phyloP scores from a whole-genome alignment of 176 grass and related monocot genomes.

The Oryza glaberrima region DNA sequence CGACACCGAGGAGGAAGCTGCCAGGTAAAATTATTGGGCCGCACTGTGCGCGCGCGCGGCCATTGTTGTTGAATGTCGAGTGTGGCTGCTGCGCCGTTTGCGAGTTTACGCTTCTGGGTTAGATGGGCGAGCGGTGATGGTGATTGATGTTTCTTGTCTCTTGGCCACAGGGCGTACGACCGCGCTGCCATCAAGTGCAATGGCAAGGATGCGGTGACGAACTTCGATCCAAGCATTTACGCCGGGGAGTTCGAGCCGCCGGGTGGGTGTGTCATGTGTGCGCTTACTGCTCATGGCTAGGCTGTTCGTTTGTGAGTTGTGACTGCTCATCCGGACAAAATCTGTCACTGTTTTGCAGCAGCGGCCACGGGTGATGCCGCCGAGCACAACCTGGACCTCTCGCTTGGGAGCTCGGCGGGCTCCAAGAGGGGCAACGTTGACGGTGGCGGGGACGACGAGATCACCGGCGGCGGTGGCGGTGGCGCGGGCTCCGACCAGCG shows the following conservation, averaged over 20 bases:
- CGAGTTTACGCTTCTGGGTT: not conserved
- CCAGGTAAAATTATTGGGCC: constrained; percentile 66
- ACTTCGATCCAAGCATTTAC: constrained; percentile 80
- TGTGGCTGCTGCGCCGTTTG: not conserved
- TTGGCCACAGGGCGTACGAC: constrained; percentile 72
- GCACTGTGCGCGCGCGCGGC: constrained; percentile 11
- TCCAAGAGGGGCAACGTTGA: constrained; percentile 58
- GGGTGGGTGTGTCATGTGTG: constrained; percentile 4
- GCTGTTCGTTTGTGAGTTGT: not conserved
- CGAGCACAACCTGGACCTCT: constrained; percentile 93
- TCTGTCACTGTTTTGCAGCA: constrained; percentile 1
- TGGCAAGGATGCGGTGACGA: constrained; percentile 83
- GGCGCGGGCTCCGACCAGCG: constrained; percentile 49
- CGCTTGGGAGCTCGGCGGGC: constrained; percentile 70
- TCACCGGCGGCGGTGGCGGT: not conserved
- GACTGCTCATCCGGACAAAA: not conserved
- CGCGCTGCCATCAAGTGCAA: constrained; percentile 86
- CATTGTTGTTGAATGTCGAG: too few species aligned
- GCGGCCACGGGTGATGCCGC: not conserved
- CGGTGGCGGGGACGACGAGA: constrained; percentile 43
- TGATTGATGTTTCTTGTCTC: constrained; percentile 43
- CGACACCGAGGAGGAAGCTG: constrained; percentile 88
- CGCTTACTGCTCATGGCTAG: constrained; percentile 5
- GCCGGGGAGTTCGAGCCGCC: constrained; percentile 61
- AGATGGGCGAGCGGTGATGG: constrained; percentile 24